Evolutionary conservation across 1,139 yeast genomes (phyloP).

Genomic region (Sugiyamaella japonica): DNA sequence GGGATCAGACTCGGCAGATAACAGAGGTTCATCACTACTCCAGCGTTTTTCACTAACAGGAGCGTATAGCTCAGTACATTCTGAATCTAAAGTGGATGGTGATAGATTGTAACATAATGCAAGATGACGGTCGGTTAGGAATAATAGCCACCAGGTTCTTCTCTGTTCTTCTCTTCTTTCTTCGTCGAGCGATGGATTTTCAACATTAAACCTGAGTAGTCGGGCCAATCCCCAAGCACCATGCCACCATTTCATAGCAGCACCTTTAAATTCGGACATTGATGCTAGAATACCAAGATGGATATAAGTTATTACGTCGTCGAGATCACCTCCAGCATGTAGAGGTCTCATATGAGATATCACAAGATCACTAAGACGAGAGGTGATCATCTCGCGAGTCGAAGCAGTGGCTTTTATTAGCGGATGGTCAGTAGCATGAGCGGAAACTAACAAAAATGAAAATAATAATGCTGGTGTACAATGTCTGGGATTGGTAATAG

Average conservation of each 20-base stretch:
- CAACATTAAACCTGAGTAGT: conserved; percentile 38
- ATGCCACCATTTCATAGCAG: conserved; percentile 45
- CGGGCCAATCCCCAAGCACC: conserved; percentile 42
- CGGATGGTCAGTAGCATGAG: conserved; percentile 44
- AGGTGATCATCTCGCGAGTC: conserved; percentile 34
- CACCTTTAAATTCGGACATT: conserved; percentile 44
- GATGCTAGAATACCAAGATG: conserved; percentile 46
- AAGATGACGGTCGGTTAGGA: conserved; percentile 44
- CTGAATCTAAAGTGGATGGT: conserved; percentile 40
- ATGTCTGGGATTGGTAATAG: conserved; percentile 31
- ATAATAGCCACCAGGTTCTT: conserved; percentile 47
- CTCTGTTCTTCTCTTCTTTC: conserved; percentile 45
- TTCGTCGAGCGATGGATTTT: conserved; percentile 33
- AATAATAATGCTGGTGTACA: conserved; percentile 40
- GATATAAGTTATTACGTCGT: conserved; percentile 43
- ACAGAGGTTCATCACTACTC: conserved; percentile 30
- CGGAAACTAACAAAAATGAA: conserved; percentile 41
- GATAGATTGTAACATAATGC: conserved; percentile 44
- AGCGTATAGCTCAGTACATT: conserved; percentile 37
- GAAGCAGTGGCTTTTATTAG: conserved; percentile 39
- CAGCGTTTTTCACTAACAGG: conserved; percentile 43
- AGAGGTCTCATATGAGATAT: conserved; percentile 34
- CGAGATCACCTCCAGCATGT: conserved; percentile 38
- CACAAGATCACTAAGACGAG: conserved; percentile 34
- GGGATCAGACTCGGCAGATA: conserved; percentile 33